phyloP scores from a whole-genome alignment of 192 early-diverging fungal genomes.

The Powellomyces hirtus region DNA sequence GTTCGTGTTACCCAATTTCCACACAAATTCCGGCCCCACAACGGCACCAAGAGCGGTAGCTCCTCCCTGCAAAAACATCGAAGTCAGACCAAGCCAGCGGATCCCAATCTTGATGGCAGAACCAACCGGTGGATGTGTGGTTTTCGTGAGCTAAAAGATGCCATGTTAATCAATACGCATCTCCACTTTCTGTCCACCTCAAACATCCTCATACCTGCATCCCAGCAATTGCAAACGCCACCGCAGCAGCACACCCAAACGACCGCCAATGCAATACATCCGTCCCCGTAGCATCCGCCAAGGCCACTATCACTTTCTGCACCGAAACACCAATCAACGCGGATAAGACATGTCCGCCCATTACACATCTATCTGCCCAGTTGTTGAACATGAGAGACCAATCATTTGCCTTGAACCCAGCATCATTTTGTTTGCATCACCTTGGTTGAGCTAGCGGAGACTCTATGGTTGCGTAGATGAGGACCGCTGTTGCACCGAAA shows the following conservation, averaged over 20 bases:
- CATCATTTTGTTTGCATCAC: too few species aligned
- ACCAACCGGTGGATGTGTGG: slow-evolving; percentile 31
- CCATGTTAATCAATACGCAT: too few species aligned
- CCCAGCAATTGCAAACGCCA: slow-evolving; percentile 20
- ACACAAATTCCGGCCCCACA: slow-evolving; percentile 1
- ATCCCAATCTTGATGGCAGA: too few species aligned
- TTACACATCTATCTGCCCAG: slow-evolving; percentile 12
- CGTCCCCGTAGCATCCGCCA: slow-evolving; percentile 10
- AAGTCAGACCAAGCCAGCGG: too few species aligned
- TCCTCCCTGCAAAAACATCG: too few species aligned
- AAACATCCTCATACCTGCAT: slow-evolving; percentile 20
- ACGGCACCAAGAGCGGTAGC: slow-evolving; percentile 28
- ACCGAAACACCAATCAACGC: slow-evolving; percentile 14
- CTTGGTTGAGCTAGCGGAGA: slow-evolving; percentile 17
- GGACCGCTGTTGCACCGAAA: slow-evolving; percentile 8
- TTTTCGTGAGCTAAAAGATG: slow-evolving; percentile 6
- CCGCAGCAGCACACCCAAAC: slow-evolving; percentile 17
- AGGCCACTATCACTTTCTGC: slow-evolving; percentile 10
- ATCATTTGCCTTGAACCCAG: too few species aligned
- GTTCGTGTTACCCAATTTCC: slow-evolving; percentile 11
- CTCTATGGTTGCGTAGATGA: slow-evolving; percentile 8
- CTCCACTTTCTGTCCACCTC: too few species aligned
- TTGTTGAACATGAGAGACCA: too few species aligned
- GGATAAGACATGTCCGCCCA: slow-evolving; percentile 15
- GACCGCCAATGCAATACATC: slow-evolving; percentile 7